Percentiles rank a stretch among this genome's conserved stretches.
phyloP scores from a whole-genome alignment of 2,329 filamentous ascomycete species.

The Amauroascus niger region DNA sequence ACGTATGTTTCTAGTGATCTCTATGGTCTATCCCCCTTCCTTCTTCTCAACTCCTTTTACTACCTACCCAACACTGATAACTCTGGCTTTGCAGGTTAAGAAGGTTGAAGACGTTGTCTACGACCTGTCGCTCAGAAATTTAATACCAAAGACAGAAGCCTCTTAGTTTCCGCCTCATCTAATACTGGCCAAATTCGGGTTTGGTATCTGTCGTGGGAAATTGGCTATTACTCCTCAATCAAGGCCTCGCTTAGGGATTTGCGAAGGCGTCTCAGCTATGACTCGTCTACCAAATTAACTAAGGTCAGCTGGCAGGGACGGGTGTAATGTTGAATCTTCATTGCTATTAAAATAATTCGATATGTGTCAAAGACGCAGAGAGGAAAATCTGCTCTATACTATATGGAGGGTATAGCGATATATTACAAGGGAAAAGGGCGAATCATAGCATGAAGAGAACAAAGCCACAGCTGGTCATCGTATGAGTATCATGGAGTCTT shows the following conservation, averaged over 20 bases:
- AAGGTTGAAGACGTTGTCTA: conserved; percentile 98
- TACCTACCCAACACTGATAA: not conserved
- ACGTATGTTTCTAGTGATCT: conserved; percentile 36
- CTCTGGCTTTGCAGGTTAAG: conserved; percentile 54
- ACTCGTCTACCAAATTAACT: not conserved
- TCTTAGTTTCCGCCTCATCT: not conserved
- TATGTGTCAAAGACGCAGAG: not conserved
- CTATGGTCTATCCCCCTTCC: not conserved
- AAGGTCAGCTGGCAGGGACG: not conserved
- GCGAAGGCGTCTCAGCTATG: too few species aligned
- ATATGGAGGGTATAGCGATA: not conserved
- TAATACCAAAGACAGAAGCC: conserved; percentile 49
- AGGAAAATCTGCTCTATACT: not conserved
- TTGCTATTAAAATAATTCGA: not conserved
- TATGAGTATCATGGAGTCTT: not conserved
- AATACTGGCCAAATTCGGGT: too few species aligned
- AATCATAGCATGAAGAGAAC: not conserved
- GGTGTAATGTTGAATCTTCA: not conserved
- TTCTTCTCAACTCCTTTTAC: not conserved
- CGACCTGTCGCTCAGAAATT: conserved; percentile 75
- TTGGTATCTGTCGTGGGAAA: too few species aligned
- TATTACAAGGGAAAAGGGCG: not conserved
- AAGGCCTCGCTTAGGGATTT: too few species aligned
- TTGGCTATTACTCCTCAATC: too few species aligned
- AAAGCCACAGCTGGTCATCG: not conserved